These are phyloP conservation scores for Colletotrichum siamense DNA, from an alignment of 2,329 filamentous ascomycete species.

Conservation along the genomic window DNA sequence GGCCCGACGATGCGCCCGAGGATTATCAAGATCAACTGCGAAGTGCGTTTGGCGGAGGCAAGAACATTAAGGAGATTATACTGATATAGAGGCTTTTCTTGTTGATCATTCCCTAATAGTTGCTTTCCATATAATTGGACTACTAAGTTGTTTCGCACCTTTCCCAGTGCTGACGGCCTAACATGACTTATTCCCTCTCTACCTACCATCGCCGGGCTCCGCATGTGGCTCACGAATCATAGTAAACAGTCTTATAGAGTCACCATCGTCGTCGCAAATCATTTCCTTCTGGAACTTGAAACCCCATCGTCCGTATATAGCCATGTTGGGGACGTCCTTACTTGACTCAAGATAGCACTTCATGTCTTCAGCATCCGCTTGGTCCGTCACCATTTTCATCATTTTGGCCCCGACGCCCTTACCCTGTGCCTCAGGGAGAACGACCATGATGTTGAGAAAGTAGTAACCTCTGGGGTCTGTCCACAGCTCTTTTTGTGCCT, in stretches of 20 bases:
- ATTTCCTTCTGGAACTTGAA: conserved; percentile 70
- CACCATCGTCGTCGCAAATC: conserved; percentile 68
- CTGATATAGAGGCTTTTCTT: no score
- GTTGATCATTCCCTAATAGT: no score
- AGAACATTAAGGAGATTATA: no score
- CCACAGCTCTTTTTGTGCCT: conserved; percentile 69
- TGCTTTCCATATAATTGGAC: no score
- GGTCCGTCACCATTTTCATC: conserved; percentile 66
- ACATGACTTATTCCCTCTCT: no score
- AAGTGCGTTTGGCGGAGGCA: no score
- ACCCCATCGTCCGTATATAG: conserved; percentile 74
- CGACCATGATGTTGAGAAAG: conserved; percentile 78
- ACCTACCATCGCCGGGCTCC: neutral
- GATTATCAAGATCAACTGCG: no score
- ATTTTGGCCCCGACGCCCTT: conserved; percentile 69
- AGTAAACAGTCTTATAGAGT: conserved; percentile 56
- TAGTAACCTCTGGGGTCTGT: conserved; percentile 72
- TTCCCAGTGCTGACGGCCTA: no score
- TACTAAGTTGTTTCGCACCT: no score
- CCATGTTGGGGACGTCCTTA: conserved; percentile 70
- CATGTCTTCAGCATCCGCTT: conserved; percentile 68
- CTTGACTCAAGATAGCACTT: conserved; percentile 76
- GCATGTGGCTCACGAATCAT: conserved; percentile 48
- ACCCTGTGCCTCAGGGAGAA: conserved; percentile 68
- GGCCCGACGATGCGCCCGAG: no score